Base-by-base conservation (phyloP, 306 rosid genomes). In the Biancaea sappan region DNA sequence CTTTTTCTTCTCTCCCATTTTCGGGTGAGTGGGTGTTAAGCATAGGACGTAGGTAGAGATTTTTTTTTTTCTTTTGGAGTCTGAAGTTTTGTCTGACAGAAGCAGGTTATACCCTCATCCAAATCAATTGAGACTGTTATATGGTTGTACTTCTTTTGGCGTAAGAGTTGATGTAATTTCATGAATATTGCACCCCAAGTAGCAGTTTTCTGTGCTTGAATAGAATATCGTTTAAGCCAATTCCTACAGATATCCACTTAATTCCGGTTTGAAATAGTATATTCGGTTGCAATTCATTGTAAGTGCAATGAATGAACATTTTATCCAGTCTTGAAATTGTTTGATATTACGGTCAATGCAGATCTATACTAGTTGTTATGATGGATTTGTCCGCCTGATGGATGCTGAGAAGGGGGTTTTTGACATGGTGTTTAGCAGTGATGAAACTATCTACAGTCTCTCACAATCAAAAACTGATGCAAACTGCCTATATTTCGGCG, bases 401-500 rank as follows among this genome's bases (percentile, higher is more conserved):
- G 99, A 94, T 82, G 95, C 84, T 7, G 96, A 90, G 84, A 94
- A 83, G 84, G 95, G 87, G 89, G 76, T 84, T 35, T 94, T 94
- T 86, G 89, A 94, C 81, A 74, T 92, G 53, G 77, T 90, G 9
- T 80, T 80, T 75, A 76, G 76, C 8, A 25, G 88, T 66, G 88
- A 86, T 44, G 70, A 81, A 22, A 21, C 73, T 22, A 77, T 94
- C 77, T 88, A 60, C 78, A 64, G 89, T 12, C 87, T 90, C 28
- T 74, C 90, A 18, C 97, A 90, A 44, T 89, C 81, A 37, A 50
- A 82, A 58, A 72, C 80, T 57, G 87, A 92, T 54, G 62, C 68
- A 6, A 87, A 90, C 48, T 80, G 99, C 76, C 74, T 94, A 29
- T 94, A 88, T 68, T 81, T 94, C 79, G 82, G 85, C 1, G 88